Evolutionary conservation across 225 moss, liverwort and hornwort genomes (phyloP).

Genomic region (Takakia lepidozioides): DNA sequence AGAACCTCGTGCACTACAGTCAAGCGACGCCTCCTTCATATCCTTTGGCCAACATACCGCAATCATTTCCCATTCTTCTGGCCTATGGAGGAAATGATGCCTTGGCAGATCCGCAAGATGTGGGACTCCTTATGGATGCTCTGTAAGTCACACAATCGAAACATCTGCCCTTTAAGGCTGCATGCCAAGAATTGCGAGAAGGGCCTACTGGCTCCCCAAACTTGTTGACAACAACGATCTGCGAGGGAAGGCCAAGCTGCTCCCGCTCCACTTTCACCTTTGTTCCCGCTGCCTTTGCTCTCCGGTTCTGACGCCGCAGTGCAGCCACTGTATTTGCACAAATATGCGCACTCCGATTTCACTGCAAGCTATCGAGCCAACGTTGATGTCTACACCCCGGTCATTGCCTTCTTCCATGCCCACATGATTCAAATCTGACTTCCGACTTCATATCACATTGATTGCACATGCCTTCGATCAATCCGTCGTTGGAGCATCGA

Average conservation of each 20-base stretch:
- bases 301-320: not conserved
- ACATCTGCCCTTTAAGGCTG: too few species aligned
- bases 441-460: too few species aligned
- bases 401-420: constrained; percentile 19
- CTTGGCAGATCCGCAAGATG: constrained; percentile 20
- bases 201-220: too few species aligned
- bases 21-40: constrained; percentile 9
- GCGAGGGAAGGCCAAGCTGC: too few species aligned
- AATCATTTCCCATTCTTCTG: constrained; percentile 8
- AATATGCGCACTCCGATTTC: constrained; percentile 28
- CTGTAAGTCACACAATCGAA: too few species aligned
- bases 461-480: too few species aligned
- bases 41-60: constrained; percentile 7
- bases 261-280: too few species aligned
- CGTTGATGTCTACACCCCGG: constrained; percentile 20
- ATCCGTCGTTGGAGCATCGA: too few species aligned
- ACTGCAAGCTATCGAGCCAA: constrained; percentile 20
- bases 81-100: constrained; percentile 23
- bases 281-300: too few species aligned
- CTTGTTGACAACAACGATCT: too few species aligned
- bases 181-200: too few species aligned
- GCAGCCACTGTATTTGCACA: constrained; percentile 10
- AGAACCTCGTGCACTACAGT: constrained; percentile 14
- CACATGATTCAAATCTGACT: too few species aligned
- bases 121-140: constrained; percentile 13